phyloP scores from a whole-genome alignment of 2,329 filamentous ascomycete genomes.

The Zalaria sp. region DNA sequence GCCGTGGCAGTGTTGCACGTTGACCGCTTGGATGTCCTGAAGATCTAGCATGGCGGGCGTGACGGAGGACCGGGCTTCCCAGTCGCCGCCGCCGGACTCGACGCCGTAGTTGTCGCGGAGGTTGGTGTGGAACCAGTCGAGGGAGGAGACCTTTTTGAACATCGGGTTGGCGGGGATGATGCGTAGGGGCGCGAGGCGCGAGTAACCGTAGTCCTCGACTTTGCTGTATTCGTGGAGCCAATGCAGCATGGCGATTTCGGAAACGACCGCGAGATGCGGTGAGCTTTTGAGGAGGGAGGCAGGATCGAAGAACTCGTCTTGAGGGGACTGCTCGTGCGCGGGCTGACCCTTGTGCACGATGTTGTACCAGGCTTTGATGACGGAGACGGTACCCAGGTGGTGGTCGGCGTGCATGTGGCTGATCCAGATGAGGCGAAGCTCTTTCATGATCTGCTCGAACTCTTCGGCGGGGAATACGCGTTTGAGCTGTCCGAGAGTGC shows the following conservation, averaged over 20 bases:
- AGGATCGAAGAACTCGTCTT: constrained; percentile 18
- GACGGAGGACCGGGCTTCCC: constrained; percentile 11
- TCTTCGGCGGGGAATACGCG: constrained; percentile 55
- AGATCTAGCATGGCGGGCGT: constrained; percentile 42
- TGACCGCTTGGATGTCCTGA: constrained; percentile 48
- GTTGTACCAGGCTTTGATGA: constrained; percentile 70
- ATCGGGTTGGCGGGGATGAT: constrained; percentile 18
- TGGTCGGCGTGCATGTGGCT: constrained; percentile 95
- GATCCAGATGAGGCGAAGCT: constrained; percentile 77
- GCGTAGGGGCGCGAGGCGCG: constrained; percentile 38
- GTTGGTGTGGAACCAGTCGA: constrained; percentile 16
- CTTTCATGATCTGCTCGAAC: constrained; percentile 55
- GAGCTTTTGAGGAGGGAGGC: constrained; percentile 6
- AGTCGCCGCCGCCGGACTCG: constrained; percentile 9
- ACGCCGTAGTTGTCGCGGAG: neutral
- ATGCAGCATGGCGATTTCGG: constrained; percentile 54
- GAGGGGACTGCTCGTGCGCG: constrained; percentile 7
- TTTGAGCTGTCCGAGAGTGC: constrained; percentile 74
- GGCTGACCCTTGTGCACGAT: constrained; percentile 34
- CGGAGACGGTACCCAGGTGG: constrained; percentile 67
- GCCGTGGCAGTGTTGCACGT: constrained; percentile 65
- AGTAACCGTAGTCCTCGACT: constrained; percentile 64
- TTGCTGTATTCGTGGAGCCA: constrained; percentile 70
- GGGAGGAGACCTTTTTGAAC: constrained; percentile 10
- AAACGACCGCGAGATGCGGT: constrained; percentile 48